phyloP scores from a whole-genome alignment of 129 eudicot genomes.

The Heracleum sosnowskyi region DNA sequence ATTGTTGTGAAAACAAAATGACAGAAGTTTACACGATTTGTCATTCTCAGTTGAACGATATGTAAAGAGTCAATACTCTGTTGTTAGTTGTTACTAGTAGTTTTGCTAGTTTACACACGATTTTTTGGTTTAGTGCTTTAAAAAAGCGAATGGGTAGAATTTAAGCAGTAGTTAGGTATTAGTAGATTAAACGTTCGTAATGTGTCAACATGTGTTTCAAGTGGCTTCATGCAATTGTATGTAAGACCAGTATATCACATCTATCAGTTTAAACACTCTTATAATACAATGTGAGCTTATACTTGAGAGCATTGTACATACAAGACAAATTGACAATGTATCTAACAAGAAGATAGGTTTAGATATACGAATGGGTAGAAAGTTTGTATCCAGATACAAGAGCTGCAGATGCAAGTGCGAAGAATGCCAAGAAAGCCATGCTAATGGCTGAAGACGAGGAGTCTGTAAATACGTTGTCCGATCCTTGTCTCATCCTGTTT shows the following conservation, averaged over 20 bases:
- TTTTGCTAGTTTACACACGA: background rate
- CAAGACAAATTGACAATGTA: background rate
- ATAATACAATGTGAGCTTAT: background rate
- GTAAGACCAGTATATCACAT: background rate
- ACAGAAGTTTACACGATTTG: background rate
- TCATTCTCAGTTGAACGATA: background rate
- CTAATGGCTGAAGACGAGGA: conserved; percentile 65
- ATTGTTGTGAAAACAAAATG: background rate
- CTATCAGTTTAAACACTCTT: background rate
- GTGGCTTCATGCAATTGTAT: background rate
- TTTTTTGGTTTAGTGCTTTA: too few species aligned
- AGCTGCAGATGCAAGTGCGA: conserved; percentile 55
- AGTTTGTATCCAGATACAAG: conserved; percentile 73
- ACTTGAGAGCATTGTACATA: background rate
- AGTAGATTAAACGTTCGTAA: too few species aligned
- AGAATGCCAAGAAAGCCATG: conserved; percentile 81
- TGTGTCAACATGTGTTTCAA: too few species aligned
- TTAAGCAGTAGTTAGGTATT: too few species aligned
- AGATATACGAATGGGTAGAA: conserved; percentile 45
- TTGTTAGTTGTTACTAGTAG: background rate
- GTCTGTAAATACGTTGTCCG: conserved; percentile 76
- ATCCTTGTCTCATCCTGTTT: conserved; percentile 60
- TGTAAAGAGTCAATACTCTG: background rate
- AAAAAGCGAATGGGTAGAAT: too few species aligned
- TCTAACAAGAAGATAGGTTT: conserved; percentile 1